Base-by-base conservation (phyloP, 2,329 filamentous ascomycete species). In the Paraconiothyrium brasiliense region DNA sequence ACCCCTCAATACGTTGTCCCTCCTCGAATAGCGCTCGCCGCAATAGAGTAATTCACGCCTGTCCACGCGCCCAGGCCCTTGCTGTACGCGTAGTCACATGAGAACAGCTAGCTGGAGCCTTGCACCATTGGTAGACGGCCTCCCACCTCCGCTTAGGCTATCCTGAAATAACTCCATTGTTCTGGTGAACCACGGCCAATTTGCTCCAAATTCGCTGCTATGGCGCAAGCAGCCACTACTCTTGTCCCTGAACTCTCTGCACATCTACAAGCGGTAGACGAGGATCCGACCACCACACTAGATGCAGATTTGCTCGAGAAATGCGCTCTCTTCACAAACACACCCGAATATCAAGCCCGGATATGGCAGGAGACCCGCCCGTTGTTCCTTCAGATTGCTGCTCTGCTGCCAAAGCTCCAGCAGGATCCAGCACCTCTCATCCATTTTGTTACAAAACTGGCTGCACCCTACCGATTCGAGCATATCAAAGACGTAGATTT, bases 351-450 rank as follows among this genome's bases (percentile, higher is more conserved):
- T 55, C 69, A 63, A 32, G 57, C 47, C 30, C 59, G 69, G 16
- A 39, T 63, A 58, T 76, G 75, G 74, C 68, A 67, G 50, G 65
- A 73, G 37, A 73, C 77, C 1, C 67, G 72, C 3, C 64, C 72
- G 2, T 70, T 84, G 9, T 78, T 83, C 41, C 59, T 77, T 16
- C 81, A 84, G 62, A 79, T 88, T 50, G 84, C 85, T 20, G 74
- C 79, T 50, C 76, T 87, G 10, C 74, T 88, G 20, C 82, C 84
- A 9, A 75, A 81, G 5, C 75, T 89, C 5, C 84, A 86, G 65
- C 84, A 88, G 73, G 85, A 89, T 64, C 87, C 87, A 10, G 81
- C 83, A 14, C 84, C 86, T 27, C 75, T 87, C 37, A 84, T 83
- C 14, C 81, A 82, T 24, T 82, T 89, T 32, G 81, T 85, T 22